Evolutionary conservation across 768 basidiomycete species (phyloP), one percentile per base, ranked within the genome.

Genomic region (Tephrocybe sp.): DNA sequence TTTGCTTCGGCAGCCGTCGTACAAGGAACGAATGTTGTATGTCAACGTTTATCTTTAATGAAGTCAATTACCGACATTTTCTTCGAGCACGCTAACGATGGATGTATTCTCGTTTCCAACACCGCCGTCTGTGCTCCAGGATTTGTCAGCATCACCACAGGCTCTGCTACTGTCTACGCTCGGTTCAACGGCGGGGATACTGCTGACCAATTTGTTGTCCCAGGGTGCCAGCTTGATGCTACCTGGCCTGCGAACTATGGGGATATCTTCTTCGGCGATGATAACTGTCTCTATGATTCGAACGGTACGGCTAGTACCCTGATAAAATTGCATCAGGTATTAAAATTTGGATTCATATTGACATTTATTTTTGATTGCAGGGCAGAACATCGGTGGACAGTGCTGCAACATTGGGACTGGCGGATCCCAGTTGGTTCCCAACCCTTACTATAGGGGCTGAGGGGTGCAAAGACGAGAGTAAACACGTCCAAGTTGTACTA

Each of bases 251-350:
- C 4, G 9, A 5, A 3, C 22, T 43, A 43, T 13, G 42, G 20
- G 12, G 42, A 43, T 16, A 26, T 43, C 20, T 43, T 10, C 26
- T 43, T 20, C 26, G 42, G 42, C 14, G 42, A 19, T n/a, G 42
- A 43, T 43, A 43, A 43, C 20, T 43, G 42, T n/a, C 13, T 43
- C 20, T 43, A 43, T n/a, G 42, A 43, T 30, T 19, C 42, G 26
- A 22, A 43, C n/a, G 42, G 42, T 43, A n/a, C 20, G 22, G 20
- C 2, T 43, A 10, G 9, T 34, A 34, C 14, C 9, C 8, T 34
- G 33, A 14, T 8, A 14, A 8, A 8, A 8, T 34, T 8, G 33
- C 14, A n/a, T n/a, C n/a, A n/a, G n/a, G n/a, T n/a, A n/a, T n/a
- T n/a, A n/a, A n/a, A n/a, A n/a, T n/a, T n/a, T n/a, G n/a, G n/a